Base-by-base conservation (phyloP, 805 yeast species). In the Candida adriatica region DNA sequence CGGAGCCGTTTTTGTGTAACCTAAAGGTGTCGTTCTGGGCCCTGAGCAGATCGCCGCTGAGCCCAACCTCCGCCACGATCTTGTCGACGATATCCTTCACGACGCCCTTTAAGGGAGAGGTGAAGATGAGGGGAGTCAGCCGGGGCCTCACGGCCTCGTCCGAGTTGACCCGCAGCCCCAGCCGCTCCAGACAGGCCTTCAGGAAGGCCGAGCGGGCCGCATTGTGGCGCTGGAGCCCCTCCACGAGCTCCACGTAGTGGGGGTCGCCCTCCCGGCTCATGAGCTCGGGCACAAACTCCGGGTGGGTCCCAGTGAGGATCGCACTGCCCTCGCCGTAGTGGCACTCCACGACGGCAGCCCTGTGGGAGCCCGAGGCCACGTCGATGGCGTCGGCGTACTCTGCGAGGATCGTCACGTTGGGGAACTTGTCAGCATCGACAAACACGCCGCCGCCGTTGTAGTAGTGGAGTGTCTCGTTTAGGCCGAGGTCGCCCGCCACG, bases 371-470 rank as follows among this genome's bases (percentile, higher is more conserved):
- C 4, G 58, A 47, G 8, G 55, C 60, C 7, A 82, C 78, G 29
- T 78, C 81, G 1, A 76, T 47, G 0, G 60, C 56, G 1, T 73
- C 84, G 0, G 49, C 49, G 49, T 83, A 92, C 4, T 67, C 55
- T 0, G 96, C 95, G 27, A 92, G 55, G 0, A 90, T 71, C 41
- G 83, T 80, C 3, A 82, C 86, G 28, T 72, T 68, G 5, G 62
- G 56, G 45, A 61, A 71, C 29, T 64, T 61, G 3, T 73, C 70
- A 1, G 95, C 88, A 51, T 84, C 80, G 9, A 79, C 77, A 59
- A 92, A 90, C 9, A 81, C 68, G 3, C 84, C 80, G 18, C 98
- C 99, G 6, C 99, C 99, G 45, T 92, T 88, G 54, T 75, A 82
- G 53, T 86, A 90, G 24, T 54, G 38, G 24, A 30, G 30, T 24